Percentiles rank a stretch among this genome's conserved stretches.
Conservation (phyloP, 768 basidiomycete genomes). For the Gautieria morchelliformis region DNA sequence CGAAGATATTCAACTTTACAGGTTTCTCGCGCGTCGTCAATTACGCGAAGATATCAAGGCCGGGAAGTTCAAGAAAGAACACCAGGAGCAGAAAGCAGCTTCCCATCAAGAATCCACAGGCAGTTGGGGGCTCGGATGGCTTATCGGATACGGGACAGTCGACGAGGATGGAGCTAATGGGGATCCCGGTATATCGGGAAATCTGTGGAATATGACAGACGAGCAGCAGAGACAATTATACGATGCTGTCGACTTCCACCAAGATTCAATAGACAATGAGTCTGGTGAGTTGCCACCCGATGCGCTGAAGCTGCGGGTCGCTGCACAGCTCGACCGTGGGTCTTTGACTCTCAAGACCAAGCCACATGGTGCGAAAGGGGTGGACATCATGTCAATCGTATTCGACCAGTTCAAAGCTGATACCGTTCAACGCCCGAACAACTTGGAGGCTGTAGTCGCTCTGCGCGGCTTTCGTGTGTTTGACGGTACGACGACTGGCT, state of each 20-base stretch:
- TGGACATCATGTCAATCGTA: constrained; percentile 75
- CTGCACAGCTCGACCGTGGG: constrained; percentile 75
- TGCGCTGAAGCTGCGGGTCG: constrained; percentile 66
- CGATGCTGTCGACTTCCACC: constrained; percentile 86
- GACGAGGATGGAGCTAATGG: constrained; percentile 28
- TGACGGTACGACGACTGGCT: constrained; percentile 79
- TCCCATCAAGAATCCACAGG: constrained; percentile 37
- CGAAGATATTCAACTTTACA: constrained; percentile 94
- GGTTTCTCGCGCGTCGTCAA: constrained; percentile 85
- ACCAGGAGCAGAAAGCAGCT: constrained; percentile 39
- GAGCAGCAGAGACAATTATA: constrained; percentile 87
- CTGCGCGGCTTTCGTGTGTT: constrained; percentile 81
- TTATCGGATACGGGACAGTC: constrained; percentile 59
- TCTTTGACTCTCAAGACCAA: constrained; percentile 76
- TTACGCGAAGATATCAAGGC: constrained; percentile 77
- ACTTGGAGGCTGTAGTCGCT: constrained; percentile 76
- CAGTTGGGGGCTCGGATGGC: constrained; percentile 45
- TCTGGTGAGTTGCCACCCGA: constrained; percentile 68
- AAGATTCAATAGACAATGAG: constrained; percentile 63
- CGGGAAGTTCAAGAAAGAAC: constrained; percentile 48
- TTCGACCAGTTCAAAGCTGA: constrained; percentile 84
- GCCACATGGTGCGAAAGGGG: constrained; percentile 40
- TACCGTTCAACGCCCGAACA: constrained; percentile 76
- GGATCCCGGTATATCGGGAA: constrained; percentile 48
- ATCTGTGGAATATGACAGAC: constrained; percentile 54